Evolutionary conservation across 2,329 filamentous ascomycete genomes (phyloP).

Genomic region (Bipolaris bicolor): DNA sequence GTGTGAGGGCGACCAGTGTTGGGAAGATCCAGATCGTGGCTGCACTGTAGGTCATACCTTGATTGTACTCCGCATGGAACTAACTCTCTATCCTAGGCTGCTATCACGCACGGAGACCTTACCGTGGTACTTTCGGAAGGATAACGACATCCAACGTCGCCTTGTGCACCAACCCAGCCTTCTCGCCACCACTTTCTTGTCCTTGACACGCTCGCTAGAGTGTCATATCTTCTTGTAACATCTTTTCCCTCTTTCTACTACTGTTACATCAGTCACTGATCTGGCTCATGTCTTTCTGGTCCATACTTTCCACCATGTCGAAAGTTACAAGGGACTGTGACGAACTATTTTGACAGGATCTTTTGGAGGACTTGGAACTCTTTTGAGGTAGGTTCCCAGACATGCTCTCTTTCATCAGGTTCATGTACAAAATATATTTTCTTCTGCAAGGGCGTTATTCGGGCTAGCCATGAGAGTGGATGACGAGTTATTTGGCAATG

Average conservation of each 20-base stretch:
- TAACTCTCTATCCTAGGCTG: conserved; percentile 24
- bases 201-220: conserved; percentile 5
- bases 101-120: conserved; percentile 30
- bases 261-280: conserved; percentile 5
- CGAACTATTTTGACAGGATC: conserved; percentile 26
- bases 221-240: conserved; percentile 6
- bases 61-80: background rate
- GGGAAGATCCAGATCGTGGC: conserved; percentile 59
- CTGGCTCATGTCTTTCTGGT: conserved; percentile 19
- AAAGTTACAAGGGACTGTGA: background rate
- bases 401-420: background rate
- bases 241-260: background rate
- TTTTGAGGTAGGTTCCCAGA: background rate
- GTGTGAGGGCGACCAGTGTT: conserved; percentile 56
- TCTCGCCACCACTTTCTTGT: background rate
- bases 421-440: conserved; percentile 23
- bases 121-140: conserved; percentile 38
- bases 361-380: conserved; percentile 32
- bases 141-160: conserved; percentile 8
- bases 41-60: conserved; percentile 73
- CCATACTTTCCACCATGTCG: conserved; percentile 31
- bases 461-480: background rate
- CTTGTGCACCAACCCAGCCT: background rate
- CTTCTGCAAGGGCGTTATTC: conserved; percentile 2
- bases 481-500: background rate